Base-by-base conservation (phyloP, 2,329 filamentous ascomycete genomes). In the Endothia cerciana region DNA sequence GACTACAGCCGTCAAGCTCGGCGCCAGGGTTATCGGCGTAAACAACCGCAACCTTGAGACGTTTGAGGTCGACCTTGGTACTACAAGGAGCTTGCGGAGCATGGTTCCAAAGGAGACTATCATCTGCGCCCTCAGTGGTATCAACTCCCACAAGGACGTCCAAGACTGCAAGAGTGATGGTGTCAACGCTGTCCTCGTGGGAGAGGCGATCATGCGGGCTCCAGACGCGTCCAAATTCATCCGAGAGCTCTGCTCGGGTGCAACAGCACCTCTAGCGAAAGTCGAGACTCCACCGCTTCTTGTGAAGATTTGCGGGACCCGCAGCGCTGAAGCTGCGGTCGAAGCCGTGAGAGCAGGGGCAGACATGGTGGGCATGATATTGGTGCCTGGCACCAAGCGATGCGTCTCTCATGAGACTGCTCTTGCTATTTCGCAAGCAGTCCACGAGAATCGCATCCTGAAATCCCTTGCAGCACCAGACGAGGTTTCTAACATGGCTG, bases 21-120 rank as follows among this genome's bases (percentile, higher is more conserved):
- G 94, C 13, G 87, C 95, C 28, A 91, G 94, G 78, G 94, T 93
- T 45, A 97, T 99, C 73, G 95, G 95, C 33, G 95, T 99, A 72
- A 99, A 99, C 80, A 99, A 99, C 81, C 89, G 95, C 64, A 97
- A 99, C 74, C 84, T 99, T 15, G 94, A 94, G 71, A 98, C 90
- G 73, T 99, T 99, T 73, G 94, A 98, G 75, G 95, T 99, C 25
- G 96, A 99, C 76, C 86, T 99, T 69, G 89, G 91, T 68, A 99
- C 94, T 0, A 97, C 94, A 1, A 93, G 91, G 74, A 89, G 94
- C 30, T 81, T 99, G 59, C 92, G 97, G 78, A 90, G 89, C 73
- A 90, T 94, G 80, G 94, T 97, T 3, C 91, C 93, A 2, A 87
- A 91, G 69, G 90, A 88, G 64, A 97, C 93, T 3, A 90, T 97